phyloP scores from a whole-genome alignment of 2,329 filamentous ascomycete genomes.

The Macrophomina phaseolina region DNA sequence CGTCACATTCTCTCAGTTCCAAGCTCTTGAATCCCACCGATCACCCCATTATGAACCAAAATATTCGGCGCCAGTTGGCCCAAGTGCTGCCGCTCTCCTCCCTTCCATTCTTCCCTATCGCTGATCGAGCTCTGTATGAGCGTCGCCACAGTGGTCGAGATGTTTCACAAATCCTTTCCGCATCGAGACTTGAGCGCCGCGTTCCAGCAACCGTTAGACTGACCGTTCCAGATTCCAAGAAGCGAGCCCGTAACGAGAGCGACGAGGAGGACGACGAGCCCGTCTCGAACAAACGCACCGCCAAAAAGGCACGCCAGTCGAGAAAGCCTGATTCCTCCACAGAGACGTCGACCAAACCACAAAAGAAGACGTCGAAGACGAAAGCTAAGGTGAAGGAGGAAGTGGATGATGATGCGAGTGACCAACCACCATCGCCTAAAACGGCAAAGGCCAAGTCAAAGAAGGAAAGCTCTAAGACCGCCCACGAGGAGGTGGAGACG shows the following conservation, averaged over 20 bases:
- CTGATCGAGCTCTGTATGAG: neutral
- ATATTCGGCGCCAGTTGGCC: neutral
- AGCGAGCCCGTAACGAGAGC: constrained; percentile 18
- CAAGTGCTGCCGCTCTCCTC: neutral
- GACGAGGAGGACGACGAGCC: constrained; percentile 41
- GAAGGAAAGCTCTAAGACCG: neutral
- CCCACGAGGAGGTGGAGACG: neutral
- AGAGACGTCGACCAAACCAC: constrained; percentile 29
- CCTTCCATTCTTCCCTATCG: neutral
- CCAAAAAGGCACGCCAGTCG: constrained; percentile 31
- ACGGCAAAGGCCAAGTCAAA: constrained; percentile 25
- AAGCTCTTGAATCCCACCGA: neutral
- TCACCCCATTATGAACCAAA: neutral
- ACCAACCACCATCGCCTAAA: constrained; percentile 16
- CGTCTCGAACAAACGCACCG: constrained; percentile 43
- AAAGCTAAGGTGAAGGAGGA: constrained; percentile 33
- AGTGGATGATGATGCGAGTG: constrained; percentile 26
- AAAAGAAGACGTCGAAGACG: constrained; percentile 32
- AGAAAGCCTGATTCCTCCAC: constrained; percentile 28
- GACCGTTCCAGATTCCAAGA: constrained; percentile 16
- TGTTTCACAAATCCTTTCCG: neutral
- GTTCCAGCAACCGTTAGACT: neutral
- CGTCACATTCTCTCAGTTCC: neutral
- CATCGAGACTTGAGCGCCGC: no score
- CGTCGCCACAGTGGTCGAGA: no score